These are phyloP conservation scores for Mycena latifolia DNA, from an alignment of 768 basidiomycete species.

Conservation along the genomic window DNA sequence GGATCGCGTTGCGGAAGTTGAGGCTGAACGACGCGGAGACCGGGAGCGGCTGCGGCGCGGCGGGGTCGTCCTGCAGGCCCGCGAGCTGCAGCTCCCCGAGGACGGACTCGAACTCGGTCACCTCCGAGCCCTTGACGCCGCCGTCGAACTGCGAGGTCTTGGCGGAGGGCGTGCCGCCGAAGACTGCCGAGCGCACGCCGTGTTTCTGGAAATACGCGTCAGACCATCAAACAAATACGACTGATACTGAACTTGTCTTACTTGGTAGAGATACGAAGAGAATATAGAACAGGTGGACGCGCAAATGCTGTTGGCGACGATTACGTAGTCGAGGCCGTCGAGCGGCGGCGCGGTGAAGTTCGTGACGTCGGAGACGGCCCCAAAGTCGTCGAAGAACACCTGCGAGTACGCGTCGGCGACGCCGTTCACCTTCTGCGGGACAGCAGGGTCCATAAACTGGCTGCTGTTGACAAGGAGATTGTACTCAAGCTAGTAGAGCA, in stretches of 20 bases:
- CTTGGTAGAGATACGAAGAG: slow-evolving; percentile 25
- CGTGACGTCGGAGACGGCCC: slow-evolving; percentile 16
- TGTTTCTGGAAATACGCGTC: slow-evolving; percentile 11
- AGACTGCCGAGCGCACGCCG: slow-evolving; percentile 26
- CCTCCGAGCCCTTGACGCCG: slow-evolving; percentile 34
- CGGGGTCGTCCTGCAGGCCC: slow-evolving; percentile 23
- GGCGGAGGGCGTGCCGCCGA: slow-evolving; percentile 31
- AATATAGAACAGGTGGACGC: slow-evolving; percentile 30
- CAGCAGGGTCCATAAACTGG: slow-evolving; percentile 35
- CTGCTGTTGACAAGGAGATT: slow-evolving; percentile 20
- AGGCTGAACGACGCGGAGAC: slow-evolving; percentile 22
- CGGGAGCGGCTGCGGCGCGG: slow-evolving; percentile 33
- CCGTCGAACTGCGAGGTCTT: slow-evolving; percentile 26
- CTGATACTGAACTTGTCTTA: too few relatives aligned
- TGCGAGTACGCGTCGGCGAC: slow-evolving; percentile 32
- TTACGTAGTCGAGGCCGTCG: slow-evolving; percentile 26
- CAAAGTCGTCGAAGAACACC: slow-evolving; percentile 36
- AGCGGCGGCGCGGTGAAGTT: slow-evolving; percentile 30
- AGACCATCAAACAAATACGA: too few relatives aligned
- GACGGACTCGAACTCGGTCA: slow-evolving; percentile 21
- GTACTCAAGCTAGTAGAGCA: slow-evolving; percentile 28
- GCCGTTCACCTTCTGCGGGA: slow-evolving; percentile 32
- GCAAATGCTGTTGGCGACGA: slow-evolving; percentile 35
- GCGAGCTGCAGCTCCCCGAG: slow-evolving; percentile 25
- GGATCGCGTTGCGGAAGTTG: slow-evolving; percentile 36